phyloP scores from a whole-genome alignment of 2,329 filamentous ascomycete genomes.

The Sporothrix inflata region DNA sequence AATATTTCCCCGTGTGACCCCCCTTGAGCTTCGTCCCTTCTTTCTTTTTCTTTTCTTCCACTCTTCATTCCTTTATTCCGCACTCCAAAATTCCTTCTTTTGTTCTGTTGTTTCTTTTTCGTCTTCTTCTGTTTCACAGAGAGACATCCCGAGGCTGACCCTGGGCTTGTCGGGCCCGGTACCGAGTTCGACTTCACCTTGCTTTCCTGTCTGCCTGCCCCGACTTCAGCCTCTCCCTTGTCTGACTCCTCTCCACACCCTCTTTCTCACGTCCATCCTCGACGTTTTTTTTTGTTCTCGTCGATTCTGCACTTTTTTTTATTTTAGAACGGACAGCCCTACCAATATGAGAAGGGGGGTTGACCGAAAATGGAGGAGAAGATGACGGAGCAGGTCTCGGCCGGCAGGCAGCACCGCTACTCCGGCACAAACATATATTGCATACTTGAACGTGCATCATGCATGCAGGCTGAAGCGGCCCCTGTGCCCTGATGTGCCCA shows the following conservation, averaged over 20 bases:
- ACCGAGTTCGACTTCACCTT: background rate
- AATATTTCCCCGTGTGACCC: background rate
- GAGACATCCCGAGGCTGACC: slow-evolving; percentile 13
- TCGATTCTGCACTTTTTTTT: background rate
- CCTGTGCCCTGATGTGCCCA: background rate
- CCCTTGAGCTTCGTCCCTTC: background rate
- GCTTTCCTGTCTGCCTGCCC: background rate
- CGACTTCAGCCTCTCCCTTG: background rate
- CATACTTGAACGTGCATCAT: background rate
- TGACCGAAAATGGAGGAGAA: background rate
- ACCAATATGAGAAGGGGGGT: background rate
- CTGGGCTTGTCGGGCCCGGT: background rate
- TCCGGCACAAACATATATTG: background rate
- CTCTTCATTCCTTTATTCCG: background rate
- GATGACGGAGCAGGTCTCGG: background rate
- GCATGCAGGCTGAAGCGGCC: background rate
- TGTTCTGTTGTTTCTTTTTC: background rate
- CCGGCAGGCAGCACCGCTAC: background rate
- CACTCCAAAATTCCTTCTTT: background rate
- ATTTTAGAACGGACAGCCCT: background rate
- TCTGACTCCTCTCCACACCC: background rate
- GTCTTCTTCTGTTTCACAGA: background rate
- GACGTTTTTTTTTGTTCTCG: background rate
- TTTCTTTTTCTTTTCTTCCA: background rate
- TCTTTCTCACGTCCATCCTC: background rate